Evolutionary conservation across 208 protist species (phyloP), one percentile per base, ranked within the genome.

Genomic region (Wallacemonas collosoma): DNA sequence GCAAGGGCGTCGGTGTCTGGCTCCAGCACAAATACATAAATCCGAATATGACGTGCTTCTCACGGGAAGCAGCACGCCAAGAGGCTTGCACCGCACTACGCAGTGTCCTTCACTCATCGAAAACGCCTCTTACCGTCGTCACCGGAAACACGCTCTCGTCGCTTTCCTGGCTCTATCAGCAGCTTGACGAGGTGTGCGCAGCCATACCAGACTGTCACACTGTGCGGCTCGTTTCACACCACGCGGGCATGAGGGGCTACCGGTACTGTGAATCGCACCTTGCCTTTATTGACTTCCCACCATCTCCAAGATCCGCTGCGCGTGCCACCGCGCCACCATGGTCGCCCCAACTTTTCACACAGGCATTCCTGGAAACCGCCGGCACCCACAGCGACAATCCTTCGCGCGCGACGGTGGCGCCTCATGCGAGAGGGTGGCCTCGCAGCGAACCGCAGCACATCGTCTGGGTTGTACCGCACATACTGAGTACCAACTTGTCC

Each of bases 181-280:
- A 50, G 15, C 51, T 57, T 3, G 38, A 45, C 50, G 43, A 17
- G 15, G 64, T 43, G 40, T 26, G 8, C 4, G 6, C 55, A 4
- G 12, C 62, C 45, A 1, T 55, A 2, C 58, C 58, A 35, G 60
- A 72, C 48, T 47, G 44, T 11, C 6, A 45, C 5, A 38, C 44
- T 35, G 66, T 85, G 45, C 71, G 76, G 26, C 48, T 85, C n/a
- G 80, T 85, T 1, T 68, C 76, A 3, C 76, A 82, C 47, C 61
- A 73, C 1, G 45, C 48, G 5, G 76, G 72, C 2, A 15, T 47
- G n/a, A 54, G 67, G 26, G 70, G 70, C 48, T 17, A 45, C 15
- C 5, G 14, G 14, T 67, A 74, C 58, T 74, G 70, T 60, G 51
- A 69, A 11, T 15, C 36, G 4, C 60, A 65, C n/a, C 50, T 65